Percentiles rank a stretch among this genome's conserved stretches.
phyloP scores from a whole-genome alignment of 495 filamentous ascomycete species.

The Rusavskia elegans region DNA sequence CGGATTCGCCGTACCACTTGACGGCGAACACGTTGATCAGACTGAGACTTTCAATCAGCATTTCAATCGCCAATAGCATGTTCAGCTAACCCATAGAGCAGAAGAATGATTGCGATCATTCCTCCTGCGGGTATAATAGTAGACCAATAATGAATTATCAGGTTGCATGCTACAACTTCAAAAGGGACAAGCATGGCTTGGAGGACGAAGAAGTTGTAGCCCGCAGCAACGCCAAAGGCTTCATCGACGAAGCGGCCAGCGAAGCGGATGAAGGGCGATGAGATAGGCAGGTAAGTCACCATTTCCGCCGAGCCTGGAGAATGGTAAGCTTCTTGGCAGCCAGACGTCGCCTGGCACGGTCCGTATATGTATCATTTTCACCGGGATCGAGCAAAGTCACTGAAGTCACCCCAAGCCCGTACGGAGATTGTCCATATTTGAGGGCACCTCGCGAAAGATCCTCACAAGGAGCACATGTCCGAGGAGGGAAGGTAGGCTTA shows the following conservation, averaged over 20 bases:
- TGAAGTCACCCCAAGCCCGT: neutral
- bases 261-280: slow-evolving; percentile 69
- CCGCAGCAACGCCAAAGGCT: slow-evolving; percentile 37
- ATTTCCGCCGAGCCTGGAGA: slow-evolving; percentile 53
- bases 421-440: slow-evolving; percentile 3
- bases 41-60: slow-evolving; percentile 10
- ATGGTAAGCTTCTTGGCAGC: slow-evolving; percentile 1
- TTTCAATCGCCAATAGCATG: neutral
- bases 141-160: slow-evolving; percentile 33
- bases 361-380: no score
- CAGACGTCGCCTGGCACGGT: no score
- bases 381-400: no score
- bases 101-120: slow-evolving; percentile 27
- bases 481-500: neutral
- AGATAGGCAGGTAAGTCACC: slow-evolving; percentile 69
- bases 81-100: slow-evolving; percentile 30
- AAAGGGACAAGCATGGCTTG: slow-evolving; percentile 28
- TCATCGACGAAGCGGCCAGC: slow-evolving; percentile 68
- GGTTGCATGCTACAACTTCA: slow-evolving; percentile 27
- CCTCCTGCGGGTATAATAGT: slow-evolving; percentile 26
- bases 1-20: slow-evolving; percentile 49
- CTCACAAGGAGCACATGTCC: neutral
- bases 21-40: slow-evolving; percentile 38
- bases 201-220: slow-evolving; percentile 63
- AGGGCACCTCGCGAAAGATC: neutral